phyloP scores from a whole-genome alignment of 495 filamentous ascomycete species.

The Penicillium angulare region DNA sequence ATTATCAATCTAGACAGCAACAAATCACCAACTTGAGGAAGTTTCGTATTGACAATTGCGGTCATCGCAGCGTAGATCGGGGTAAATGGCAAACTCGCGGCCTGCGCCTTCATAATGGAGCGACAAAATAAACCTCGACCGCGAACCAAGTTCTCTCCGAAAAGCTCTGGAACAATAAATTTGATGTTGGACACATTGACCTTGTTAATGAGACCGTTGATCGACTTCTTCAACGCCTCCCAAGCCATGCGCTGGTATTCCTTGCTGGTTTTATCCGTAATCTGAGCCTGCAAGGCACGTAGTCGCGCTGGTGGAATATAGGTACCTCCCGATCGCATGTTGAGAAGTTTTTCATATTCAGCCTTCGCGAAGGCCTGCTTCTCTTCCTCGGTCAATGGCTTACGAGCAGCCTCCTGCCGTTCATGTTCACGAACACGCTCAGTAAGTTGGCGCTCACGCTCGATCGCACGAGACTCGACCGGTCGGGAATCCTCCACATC shows the following conservation, averaged over 20 bases:
- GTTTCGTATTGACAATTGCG: slow-evolving; percentile 95
- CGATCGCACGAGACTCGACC: slow-evolving; percentile 55
- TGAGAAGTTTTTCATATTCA: slow-evolving; percentile 87
- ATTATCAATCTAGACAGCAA: slow-evolving; percentile 81
- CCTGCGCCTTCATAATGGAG: slow-evolving; percentile 95
- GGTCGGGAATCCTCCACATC: slow-evolving; percentile 45
- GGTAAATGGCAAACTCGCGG: slow-evolving; percentile 93
- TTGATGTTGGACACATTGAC: slow-evolving; percentile 98
- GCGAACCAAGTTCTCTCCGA: slow-evolving; percentile 88
- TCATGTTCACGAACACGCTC: slow-evolving; percentile 59
- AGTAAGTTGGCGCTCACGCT: slow-evolving; percentile 61
- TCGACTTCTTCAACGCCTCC: slow-evolving; percentile 98
- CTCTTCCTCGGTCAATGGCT: slow-evolving; percentile 73
- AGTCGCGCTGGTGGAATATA: slow-evolving; percentile 93
- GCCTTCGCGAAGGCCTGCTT: slow-evolving; percentile 81
- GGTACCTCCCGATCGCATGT: slow-evolving; percentile 87
- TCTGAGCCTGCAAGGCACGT: slow-evolving; percentile 88
- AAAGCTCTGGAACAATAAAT: slow-evolving; percentile 90
- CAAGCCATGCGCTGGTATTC: slow-evolving; percentile 99
- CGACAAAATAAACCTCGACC: slow-evolving; percentile 91
- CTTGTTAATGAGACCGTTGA: slow-evolving; percentile 98
- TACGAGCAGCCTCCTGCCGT: slow-evolving; percentile 47
- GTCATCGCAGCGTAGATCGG: slow-evolving; percentile 93
- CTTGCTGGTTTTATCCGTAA: slow-evolving; percentile 92
- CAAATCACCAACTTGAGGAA: slow-evolving; percentile 90